Evolutionary conservation across 2,329 filamentous ascomycete species (phyloP).

Genomic region (Coleophoma eucalyptorum): DNA sequence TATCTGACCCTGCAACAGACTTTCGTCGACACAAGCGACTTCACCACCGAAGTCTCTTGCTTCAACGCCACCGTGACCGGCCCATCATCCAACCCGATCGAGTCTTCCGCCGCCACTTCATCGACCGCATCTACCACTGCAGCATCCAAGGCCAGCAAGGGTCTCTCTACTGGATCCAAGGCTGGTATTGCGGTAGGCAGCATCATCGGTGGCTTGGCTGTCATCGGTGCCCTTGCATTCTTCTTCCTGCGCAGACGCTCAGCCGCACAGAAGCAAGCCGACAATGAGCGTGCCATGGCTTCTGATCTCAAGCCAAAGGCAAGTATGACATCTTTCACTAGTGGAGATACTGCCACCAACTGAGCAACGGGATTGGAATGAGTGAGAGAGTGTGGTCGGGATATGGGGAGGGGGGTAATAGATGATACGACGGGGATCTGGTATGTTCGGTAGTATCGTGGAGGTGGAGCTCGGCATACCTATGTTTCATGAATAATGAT

Average conservation of each 20-base stretch:
- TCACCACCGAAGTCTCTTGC: slow-evolving; percentile 1
- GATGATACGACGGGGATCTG: too few species aligned
- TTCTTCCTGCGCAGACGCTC: background rate
- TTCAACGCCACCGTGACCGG: slow-evolving; percentile 1
- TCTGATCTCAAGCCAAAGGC: background rate
- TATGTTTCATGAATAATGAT: too few species aligned
- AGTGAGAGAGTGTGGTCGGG: too few species aligned
- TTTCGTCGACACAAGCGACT: background rate
- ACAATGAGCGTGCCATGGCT: background rate
- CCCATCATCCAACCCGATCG: background rate
- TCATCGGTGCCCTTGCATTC: background rate
- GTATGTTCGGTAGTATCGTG: too few species aligned
- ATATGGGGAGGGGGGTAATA: too few species aligned
- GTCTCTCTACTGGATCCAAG: background rate
- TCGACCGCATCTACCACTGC: background rate
- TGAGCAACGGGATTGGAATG: too few species aligned
- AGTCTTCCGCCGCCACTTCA: background rate
- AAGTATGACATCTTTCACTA: background rate
- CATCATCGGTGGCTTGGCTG: background rate
- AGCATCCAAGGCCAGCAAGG: background rate
- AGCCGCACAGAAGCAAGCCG: background rate
- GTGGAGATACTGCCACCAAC: background rate
- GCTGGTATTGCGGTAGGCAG: background rate
- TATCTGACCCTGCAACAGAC: background rate
- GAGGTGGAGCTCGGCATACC: too few species aligned